Evolutionary conservation across 169 alveolate genomes (phyloP).

Genomic region (Plasmodium coatneyi): DNA sequence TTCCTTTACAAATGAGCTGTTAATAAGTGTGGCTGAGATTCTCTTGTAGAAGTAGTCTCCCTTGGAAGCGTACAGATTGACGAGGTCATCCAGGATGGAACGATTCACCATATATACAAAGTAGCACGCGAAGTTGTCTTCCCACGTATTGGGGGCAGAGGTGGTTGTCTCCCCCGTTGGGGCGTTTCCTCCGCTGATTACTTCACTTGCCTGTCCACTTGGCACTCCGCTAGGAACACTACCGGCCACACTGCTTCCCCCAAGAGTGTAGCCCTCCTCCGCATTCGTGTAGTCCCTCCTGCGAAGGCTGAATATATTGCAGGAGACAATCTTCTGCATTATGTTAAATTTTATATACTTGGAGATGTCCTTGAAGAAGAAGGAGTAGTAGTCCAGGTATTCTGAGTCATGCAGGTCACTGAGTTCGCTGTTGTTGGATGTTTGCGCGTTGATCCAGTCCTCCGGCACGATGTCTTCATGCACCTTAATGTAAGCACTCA

Average conservation of each 20-base stretch:
- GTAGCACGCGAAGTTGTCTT: slow-evolving; percentile 38
- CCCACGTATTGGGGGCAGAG: not conserved
- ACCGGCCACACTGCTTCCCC: not conserved
- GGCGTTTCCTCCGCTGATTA: not conserved
- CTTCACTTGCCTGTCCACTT: not conserved
- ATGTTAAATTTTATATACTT: slow-evolving; percentile 41
- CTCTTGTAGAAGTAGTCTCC: slow-evolving; percentile 69
- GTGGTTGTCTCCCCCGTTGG: not conserved
- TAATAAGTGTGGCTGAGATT: slow-evolving; percentile 18
- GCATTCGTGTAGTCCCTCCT: slow-evolving; percentile 10
- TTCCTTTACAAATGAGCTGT: slow-evolving; percentile 25
- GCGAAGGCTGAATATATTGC: slow-evolving; percentile 39
- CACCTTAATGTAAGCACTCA: slow-evolving; percentile 30
- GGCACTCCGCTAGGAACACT: not conserved
- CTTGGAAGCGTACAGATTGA: slow-evolving; percentile 39
- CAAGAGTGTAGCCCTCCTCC: not conserved
- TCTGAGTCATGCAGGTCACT: slow-evolving; percentile 58
- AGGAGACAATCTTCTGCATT: slow-evolving; percentile 34
- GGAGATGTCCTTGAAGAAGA: slow-evolving; percentile 59
- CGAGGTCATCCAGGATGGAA: slow-evolving; percentile 39
- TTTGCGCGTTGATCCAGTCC: slow-evolving; percentile 50
- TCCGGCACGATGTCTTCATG: slow-evolving; percentile 58
- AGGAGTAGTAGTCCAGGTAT: slow-evolving; percentile 62
- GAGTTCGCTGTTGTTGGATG: slow-evolving; percentile 7
- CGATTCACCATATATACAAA: slow-evolving; percentile 45